A percentile compares a stretch with the other conserved stretches of the same genome.
These are phyloP conservation scores for Climacium dendroides DNA, from an alignment of 225 moss, liverwort and hornwort genomes.

Conservation along the genomic window DNA sequence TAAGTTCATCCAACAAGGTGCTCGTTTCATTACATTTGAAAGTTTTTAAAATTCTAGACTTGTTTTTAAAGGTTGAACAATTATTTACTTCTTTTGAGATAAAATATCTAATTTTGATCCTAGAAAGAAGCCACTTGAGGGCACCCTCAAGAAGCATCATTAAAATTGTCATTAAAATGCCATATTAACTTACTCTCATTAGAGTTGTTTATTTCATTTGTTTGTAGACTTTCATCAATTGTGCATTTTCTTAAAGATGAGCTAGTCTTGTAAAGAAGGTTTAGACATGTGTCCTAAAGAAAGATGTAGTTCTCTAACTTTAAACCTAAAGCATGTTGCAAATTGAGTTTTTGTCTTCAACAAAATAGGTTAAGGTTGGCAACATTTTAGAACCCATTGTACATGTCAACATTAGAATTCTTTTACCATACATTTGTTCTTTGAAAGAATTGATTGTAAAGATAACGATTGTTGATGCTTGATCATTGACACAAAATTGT, in stretches of 20 bases:
- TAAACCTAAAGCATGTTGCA: not conserved
- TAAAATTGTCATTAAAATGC: too few relatives aligned
- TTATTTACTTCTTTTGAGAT: too few relatives aligned
- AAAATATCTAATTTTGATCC: too few relatives aligned
- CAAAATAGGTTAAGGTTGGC: not conserved
- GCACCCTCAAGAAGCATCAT: too few relatives aligned
- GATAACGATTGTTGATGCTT: not conserved
- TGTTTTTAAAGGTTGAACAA: too few relatives aligned
- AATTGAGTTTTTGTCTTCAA: not conserved
- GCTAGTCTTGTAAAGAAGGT: conserved; percentile 62
- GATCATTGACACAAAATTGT: not conserved
- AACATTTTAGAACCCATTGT: not conserved
- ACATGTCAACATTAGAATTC: not conserved
- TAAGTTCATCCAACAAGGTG: too few relatives aligned
- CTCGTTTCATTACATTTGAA: too few relatives aligned
- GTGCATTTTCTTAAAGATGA: conserved; percentile 35
- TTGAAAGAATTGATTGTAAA: not conserved
- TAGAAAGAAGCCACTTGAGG: too few relatives aligned
- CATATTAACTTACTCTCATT: too few relatives aligned
- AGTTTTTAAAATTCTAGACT: too few relatives aligned
- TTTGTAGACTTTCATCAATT: not conserved
- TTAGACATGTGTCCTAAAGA: conserved; percentile 1
- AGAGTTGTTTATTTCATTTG: not conserved
- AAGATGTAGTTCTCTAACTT: not conserved
- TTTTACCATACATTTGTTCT: not conserved